Conservation (phyloP, 345 rosid genomes). For the Hibiscus mutabilis region DNA sequence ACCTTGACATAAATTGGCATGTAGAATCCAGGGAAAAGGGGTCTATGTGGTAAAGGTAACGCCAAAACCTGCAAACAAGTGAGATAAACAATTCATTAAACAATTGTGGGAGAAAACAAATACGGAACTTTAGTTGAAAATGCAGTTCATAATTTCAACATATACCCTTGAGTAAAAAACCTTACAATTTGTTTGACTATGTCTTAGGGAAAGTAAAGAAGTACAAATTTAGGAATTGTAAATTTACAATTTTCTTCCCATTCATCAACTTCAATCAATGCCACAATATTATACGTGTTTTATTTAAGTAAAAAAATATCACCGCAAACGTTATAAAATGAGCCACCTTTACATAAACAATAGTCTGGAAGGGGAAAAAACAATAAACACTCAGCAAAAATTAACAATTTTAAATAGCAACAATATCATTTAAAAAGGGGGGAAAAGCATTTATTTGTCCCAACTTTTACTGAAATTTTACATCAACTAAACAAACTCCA, state of each 20-base stretch:
- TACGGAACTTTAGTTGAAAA: neutral
- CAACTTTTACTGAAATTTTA: neutral
- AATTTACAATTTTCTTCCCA: neutral
- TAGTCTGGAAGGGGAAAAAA: neutral
- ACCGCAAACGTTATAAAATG: too few relatives aligned
- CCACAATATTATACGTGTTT: neutral
- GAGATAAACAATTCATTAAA: neutral
- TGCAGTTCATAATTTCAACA: neutral
- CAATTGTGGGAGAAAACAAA: neutral
- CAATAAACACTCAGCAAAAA: neutral
- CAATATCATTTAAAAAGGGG: neutral
- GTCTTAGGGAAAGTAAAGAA: neutral
- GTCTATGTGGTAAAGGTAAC: constrained; percentile 82
- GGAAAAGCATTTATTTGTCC: neutral
- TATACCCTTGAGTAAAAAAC: neutral
- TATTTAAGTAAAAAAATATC: neutral
- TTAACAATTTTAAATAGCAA: neutral
- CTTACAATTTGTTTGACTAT: neutral
- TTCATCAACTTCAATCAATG: neutral
- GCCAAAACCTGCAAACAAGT: constrained; percentile 70
- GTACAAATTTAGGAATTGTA: neutral
- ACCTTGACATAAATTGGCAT: constrained; percentile 99
- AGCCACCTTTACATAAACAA: neutral
- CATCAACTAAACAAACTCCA: neutral
- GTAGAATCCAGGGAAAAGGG: constrained; percentile 97